A percentile compares a stretch with the other conserved stretches of the same genome.
Evolutionary conservation across 2,329 filamentous ascomycete genomes (phyloP).

Genomic region (Coniochaeta sp.): DNA sequence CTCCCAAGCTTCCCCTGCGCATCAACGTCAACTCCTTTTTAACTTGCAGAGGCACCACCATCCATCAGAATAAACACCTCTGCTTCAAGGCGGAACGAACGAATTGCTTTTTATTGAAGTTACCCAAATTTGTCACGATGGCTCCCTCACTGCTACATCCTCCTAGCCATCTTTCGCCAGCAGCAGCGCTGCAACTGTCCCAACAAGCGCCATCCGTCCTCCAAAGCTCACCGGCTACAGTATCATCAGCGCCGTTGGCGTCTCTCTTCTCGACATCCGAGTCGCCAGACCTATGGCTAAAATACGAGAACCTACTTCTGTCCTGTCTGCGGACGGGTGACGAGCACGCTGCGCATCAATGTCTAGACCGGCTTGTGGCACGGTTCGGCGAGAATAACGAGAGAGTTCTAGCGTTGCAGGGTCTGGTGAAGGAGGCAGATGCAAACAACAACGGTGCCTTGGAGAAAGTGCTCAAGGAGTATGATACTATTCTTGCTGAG

Average conservation of each 20-base stretch:
- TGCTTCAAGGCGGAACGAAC: background rate
- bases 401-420: constrained; percentile 73
- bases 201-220: constrained; percentile 53
- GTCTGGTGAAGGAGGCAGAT: constrained; percentile 76
- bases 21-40: background rate
- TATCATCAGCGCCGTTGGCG: constrained; percentile 44
- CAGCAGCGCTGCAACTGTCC: constrained; percentile 48
- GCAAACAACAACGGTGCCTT: constrained; percentile 60
- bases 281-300: constrained; percentile 72
- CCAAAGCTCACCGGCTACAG: constrained; percentile 42
- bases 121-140: constrained; percentile 25
- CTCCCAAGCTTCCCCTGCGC: background rate
- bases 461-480: constrained; percentile 64
- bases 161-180: constrained; percentile 47
- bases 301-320: constrained; percentile 80
- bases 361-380: constrained; percentile 65
- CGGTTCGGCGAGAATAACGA: constrained; percentile 84
- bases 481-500: constrained; percentile 65
- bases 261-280: constrained; percentile 54
- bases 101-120: background rate
- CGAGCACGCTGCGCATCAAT: constrained; percentile 66
- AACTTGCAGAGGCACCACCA: background rate
- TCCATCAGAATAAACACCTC: background rate
- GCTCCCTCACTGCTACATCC: constrained; percentile 46
- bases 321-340: constrained; percentile 80